Evolutionary conservation across 345 rosid genomes (phyloP).

Genomic region (Salix suchowensis): DNA sequence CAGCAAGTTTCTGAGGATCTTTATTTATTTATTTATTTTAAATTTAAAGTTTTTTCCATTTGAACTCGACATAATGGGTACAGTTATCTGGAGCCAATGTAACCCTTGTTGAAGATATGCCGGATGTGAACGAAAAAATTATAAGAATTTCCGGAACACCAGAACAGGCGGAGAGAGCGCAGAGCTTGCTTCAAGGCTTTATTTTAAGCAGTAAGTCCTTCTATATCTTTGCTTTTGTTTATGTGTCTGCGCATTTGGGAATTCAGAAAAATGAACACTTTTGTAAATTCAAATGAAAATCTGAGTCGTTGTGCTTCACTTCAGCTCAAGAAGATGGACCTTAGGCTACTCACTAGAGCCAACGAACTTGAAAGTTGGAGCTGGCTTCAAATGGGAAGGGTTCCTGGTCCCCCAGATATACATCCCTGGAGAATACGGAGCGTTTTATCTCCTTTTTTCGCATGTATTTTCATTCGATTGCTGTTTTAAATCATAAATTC

Average conservation of each 20-base stretch:
- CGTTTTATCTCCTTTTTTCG: neutral
- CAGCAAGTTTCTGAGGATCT: neutral
- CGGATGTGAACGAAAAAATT: constrained; percentile 58
- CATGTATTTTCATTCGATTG: neutral
- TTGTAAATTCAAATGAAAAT: constrained; percentile 2
- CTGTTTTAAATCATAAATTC: constrained; percentile 9
- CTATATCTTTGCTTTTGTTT: neutral
- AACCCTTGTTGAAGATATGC: constrained; percentile 66
- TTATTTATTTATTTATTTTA: neutral
- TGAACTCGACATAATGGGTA: constrained; percentile 4
- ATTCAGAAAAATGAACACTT: neutral
- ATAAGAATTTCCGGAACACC: constrained; percentile 93
- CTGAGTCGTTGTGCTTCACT: constrained; percentile 10
- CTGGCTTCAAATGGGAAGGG: neutral
- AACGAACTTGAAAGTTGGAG: neutral
- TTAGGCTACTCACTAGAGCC: constrained; percentile 6
- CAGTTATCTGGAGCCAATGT: constrained; percentile 96
- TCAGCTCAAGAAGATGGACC: constrained; percentile 78
- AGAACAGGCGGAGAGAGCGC: constrained; percentile 94
- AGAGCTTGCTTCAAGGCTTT: constrained; percentile 95
- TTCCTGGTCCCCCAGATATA: neutral
- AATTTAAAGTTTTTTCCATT: neutral
- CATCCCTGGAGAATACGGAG: constrained; percentile 1
- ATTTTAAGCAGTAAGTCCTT: constrained; percentile 82
- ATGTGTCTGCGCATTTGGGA: neutral